phyloP scores from a whole-genome alignment of 2,329 filamentous ascomycete genomes.

The Diaporthe sp. region DNA sequence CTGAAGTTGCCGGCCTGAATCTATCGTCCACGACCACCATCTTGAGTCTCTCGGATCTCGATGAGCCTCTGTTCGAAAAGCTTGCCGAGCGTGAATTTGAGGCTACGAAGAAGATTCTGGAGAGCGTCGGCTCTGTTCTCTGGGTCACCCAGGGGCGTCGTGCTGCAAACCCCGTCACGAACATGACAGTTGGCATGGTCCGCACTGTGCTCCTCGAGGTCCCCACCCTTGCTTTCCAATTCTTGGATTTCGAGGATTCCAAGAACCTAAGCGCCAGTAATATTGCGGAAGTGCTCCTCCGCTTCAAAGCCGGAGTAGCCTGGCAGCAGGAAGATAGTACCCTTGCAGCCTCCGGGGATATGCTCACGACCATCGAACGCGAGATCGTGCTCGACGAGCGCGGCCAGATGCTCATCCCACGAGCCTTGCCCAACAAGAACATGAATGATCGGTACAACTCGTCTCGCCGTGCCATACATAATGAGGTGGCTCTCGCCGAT shows the following conservation, averaged over 20 bases:
- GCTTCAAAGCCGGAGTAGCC: background rate
- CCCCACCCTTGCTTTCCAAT: slow-evolving; percentile 37
- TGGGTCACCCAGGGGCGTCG: slow-evolving; percentile 41
- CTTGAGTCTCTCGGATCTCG: slow-evolving; percentile 40
- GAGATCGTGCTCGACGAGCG: background rate
- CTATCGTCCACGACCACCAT: background rate
- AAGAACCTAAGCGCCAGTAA: background rate
- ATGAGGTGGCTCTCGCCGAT: background rate
- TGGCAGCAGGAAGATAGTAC: slow-evolving; percentile 5
- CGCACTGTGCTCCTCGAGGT: slow-evolving; percentile 36
- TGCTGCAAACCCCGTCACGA: slow-evolving; percentile 38
- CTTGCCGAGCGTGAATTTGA: slow-evolving; percentile 33
- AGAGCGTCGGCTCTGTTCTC: slow-evolving; percentile 32
- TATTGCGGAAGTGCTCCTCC: background rate
- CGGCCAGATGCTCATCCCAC: background rate
- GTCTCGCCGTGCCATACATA: background rate
- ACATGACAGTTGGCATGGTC: slow-evolving; percentile 40
- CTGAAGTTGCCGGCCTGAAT: background rate
- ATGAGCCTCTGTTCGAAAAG: slow-evolving; percentile 40
- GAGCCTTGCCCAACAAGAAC: background rate
- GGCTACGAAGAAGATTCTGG: slow-evolving; percentile 37
- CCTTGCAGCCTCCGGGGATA: background rate
- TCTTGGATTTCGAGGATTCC: slow-evolving; percentile 38
- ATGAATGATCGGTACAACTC: slow-evolving; percentile 11
- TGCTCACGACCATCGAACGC: background rate